Percentiles rank a stretch among this genome's conserved stretches.
phyloP scores from a whole-genome alignment of 2,329 filamentous ascomycete genomes.

The Arthrocladium fulminans region DNA sequence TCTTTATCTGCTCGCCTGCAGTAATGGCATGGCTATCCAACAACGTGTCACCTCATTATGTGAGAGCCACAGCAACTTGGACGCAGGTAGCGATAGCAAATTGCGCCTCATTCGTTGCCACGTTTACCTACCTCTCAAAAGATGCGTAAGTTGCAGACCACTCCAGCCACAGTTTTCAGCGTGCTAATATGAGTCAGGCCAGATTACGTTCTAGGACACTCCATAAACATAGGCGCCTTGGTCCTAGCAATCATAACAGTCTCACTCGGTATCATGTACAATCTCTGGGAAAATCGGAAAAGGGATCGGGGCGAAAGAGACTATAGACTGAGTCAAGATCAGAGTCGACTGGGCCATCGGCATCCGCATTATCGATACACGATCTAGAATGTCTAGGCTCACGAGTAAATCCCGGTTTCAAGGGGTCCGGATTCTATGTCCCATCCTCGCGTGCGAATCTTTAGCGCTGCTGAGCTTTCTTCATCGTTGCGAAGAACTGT shows the following conservation, averaged over 20 bases:
- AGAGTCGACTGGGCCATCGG: conserved; percentile 30
- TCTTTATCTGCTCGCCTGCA: conserved; percentile 20
- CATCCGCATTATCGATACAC: conserved; percentile 6
- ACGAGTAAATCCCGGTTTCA: neutral
- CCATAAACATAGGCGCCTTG: conserved; percentile 35
- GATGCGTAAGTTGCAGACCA: conserved; percentile 29
- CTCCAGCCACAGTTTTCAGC: conserved; percentile 2
- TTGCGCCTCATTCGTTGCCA: conserved; percentile 55
- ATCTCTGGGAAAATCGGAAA: conserved; percentile 35
- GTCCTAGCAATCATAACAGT: conserved; percentile 29
- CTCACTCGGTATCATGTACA: conserved; percentile 30
- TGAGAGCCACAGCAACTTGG: conserved; percentile 30
- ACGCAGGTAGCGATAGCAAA: conserved; percentile 60
- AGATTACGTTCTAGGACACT: conserved; percentile 33
- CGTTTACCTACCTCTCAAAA: conserved; percentile 28
- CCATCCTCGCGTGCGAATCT: neutral
- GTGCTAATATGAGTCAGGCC: conserved; percentile 22
- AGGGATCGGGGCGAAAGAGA: conserved; percentile 33
- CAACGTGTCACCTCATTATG: conserved; percentile 18
- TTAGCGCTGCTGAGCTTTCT: neutral
- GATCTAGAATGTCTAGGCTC: conserved; percentile 5
- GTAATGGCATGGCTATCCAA: conserved; percentile 39
- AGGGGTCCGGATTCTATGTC: neutral
- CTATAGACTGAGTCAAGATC: conserved; percentile 27
- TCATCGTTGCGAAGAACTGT: too few species aligned